These are phyloP conservation scores for Westerdykella ornata DNA, from an alignment of 2,329 filamentous ascomycete species.

Conservation along the genomic window DNA sequence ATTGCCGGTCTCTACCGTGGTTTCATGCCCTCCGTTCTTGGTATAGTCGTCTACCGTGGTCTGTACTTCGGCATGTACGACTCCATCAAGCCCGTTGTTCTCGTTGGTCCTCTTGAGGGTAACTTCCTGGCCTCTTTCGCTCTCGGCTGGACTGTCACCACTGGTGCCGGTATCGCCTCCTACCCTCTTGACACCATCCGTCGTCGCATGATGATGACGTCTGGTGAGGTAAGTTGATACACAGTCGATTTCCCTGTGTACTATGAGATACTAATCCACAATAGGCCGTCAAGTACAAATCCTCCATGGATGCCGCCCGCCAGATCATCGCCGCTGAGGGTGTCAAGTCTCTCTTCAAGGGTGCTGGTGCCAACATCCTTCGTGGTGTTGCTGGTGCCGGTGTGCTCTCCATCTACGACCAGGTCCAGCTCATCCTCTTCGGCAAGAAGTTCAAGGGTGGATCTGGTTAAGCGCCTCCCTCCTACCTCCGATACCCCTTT, in stretches of 20 bases:
- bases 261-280: constrained; percentile 11
- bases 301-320: constrained; percentile 86
- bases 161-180: constrained; percentile 99
- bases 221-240: constrained; percentile 53
- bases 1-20: constrained; percentile 99
- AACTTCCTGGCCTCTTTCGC: constrained; percentile 99
- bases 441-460: constrained; percentile 93
- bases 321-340: constrained; percentile 96
- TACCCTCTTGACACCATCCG: constrained; percentile 99
- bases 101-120: constrained; percentile 83
- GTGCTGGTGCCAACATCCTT: constrained; percentile 99
- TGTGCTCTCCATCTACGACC: constrained; percentile 99
- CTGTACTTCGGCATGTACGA: constrained; percentile 99
- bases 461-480: constrained; percentile 39
- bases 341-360: constrained; percentile 99
- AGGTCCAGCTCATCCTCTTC: constrained; percentile 98
- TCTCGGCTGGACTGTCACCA: constrained; percentile 99
- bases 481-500: constrained; percentile 32
- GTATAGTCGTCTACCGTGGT: constrained; percentile 99
- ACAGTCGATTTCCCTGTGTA: neutral
- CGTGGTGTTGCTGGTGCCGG: constrained; percentile 99
- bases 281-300: constrained; percentile 99
- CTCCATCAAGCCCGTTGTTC: constrained; percentile 98
- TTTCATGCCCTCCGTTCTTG: constrained; percentile 98
- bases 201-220: constrained; percentile 99